These are phyloP conservation scores for Fusarium longipes DNA, from an alignment of 2,329 filamentous ascomycete species.

Conservation along the genomic window DNA sequence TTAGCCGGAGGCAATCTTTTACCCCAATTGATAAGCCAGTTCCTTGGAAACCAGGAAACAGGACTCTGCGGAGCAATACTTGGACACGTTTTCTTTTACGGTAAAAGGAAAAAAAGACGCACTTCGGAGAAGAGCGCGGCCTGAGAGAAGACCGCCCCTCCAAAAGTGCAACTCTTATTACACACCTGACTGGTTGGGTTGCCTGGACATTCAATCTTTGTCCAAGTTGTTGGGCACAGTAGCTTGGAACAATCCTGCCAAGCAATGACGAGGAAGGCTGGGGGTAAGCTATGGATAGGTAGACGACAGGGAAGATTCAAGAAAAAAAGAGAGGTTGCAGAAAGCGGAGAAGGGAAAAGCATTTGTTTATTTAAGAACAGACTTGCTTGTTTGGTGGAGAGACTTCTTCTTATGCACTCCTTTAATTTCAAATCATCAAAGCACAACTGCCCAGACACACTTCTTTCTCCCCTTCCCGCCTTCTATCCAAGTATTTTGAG, in stretches of 20 bases:
- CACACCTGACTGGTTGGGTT: conserved; percentile 29
- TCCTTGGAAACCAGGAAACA: not conserved
- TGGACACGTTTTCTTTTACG: not conserved
- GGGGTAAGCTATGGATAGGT: not conserved
- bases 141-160: not conserved
- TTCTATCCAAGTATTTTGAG: conserved; percentile 19
- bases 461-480: not conserved
- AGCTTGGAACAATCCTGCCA: conserved; percentile 24
- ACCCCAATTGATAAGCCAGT: conserved; percentile 1
- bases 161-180: conserved; percentile 14
- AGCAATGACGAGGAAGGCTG: conserved; percentile 34
- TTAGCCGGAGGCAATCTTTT: conserved; percentile 19
- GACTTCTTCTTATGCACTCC: conserved; percentile 17
- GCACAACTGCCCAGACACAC: not conserved
- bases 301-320: not conserved
- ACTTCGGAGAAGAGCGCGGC: conserved; percentile 4
- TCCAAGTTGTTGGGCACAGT: conserved; percentile 9
- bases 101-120: conserved; percentile 37
- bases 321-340: not conserved
- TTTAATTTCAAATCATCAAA: conserved; percentile 34
- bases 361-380: conserved; percentile 32
- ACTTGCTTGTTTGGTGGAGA: conserved; percentile 27
- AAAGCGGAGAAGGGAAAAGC: conserved; percentile 7
- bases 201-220: not conserved
- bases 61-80: not conserved